These are phyloP conservation scores for Colletotrichum camelliae DNA, from an alignment of 2,329 filamentous ascomycete species.

Conservation along the genomic window DNA sequence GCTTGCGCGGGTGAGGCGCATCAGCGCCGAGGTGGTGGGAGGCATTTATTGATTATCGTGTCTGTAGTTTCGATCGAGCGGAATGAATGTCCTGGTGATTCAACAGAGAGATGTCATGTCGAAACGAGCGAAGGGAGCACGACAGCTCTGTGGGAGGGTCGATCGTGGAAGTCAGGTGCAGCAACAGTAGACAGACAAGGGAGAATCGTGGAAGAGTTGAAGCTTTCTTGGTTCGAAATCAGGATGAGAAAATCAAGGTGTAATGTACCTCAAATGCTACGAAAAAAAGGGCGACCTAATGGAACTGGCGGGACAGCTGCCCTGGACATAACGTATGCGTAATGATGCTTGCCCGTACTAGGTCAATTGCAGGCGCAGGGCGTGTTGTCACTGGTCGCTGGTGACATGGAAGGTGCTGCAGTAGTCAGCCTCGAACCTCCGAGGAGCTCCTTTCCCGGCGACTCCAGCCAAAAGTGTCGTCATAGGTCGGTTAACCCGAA, in stretches of 20 bases:
- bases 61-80: neutral
- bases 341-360: slow-evolving; percentile 16
- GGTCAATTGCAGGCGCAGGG: neutral
- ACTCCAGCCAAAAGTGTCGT: slow-evolving; percentile 11
- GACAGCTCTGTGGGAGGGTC: neutral
- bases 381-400: neutral
- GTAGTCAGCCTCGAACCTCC: neutral
- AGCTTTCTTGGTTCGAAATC: neutral
- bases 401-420: neutral
- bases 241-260: neutral
- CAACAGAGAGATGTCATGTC: slow-evolving; percentile 13
- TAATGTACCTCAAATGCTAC: neutral
- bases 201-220: neutral
- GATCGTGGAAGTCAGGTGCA: neutral
- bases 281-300: neutral
- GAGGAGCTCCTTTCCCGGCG: slow-evolving; percentile 8
- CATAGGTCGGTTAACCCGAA: slow-evolving; percentile 20
- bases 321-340: slow-evolving; percentile 11
- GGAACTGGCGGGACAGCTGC: slow-evolving; percentile 6
- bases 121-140: slow-evolving; percentile 3
- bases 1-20: slow-evolving; percentile 10
- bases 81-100: neutral
- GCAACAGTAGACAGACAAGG: neutral
- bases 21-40: slow-evolving; percentile 17
- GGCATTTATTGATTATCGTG: slow-evolving; percentile 13